phyloP scores from a whole-genome alignment of 768 basidiomycete genomes.

The Psilocybe tampanensis region DNA sequence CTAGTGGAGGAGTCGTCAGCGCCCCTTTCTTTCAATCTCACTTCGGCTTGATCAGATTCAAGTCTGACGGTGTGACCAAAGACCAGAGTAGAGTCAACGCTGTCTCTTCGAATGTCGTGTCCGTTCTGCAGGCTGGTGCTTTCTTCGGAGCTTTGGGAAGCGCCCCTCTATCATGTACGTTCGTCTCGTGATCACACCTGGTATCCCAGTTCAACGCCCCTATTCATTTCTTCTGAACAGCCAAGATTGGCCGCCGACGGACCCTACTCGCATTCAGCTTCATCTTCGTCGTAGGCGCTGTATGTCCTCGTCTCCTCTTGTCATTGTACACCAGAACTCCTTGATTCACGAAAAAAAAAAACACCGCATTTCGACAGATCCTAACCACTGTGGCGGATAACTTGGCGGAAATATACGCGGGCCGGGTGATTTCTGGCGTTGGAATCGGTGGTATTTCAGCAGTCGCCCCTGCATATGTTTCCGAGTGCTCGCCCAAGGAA shows the following conservation, averaged over 20 bases:
- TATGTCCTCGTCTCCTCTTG: slow-evolving; percentile 31
- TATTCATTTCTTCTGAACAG: slow-evolving; percentile 32
- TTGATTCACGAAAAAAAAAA: too few relatives aligned
- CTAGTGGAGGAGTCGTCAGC: slow-evolving; percentile 71
- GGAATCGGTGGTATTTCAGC: slow-evolving; percentile 84
- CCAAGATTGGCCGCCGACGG: slow-evolving; percentile 63
- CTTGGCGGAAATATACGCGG: slow-evolving; percentile 73
- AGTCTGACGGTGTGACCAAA: slow-evolving; percentile 38
- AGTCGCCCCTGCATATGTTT: slow-evolving; percentile 85
- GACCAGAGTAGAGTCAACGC: slow-evolving; percentile 42
- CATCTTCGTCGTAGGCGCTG: slow-evolving; percentile 75
- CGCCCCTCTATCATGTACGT: slow-evolving; percentile 68
- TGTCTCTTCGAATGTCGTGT: slow-evolving; percentile 83
- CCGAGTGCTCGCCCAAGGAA: slow-evolving; percentile 86
- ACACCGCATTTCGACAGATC: slow-evolving; percentile 50
- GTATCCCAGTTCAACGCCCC: neutral
- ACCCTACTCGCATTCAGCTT: slow-evolving; percentile 62
- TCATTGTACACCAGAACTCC: neutral
- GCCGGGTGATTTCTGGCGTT: slow-evolving; percentile 77
- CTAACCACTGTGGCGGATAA: slow-evolving; percentile 69
- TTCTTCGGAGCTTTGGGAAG: slow-evolving; percentile 86
- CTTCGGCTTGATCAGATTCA: slow-evolving; percentile 53
- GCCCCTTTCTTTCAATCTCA: slow-evolving; percentile 60
- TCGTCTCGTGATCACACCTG: neutral
- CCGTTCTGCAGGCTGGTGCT: slow-evolving; percentile 84